Evolutionary conservation across 345 rosid genomes (phyloP), one percentile per base, ranked within the genome.

Genomic region (Lenwebbia sp.): DNA sequence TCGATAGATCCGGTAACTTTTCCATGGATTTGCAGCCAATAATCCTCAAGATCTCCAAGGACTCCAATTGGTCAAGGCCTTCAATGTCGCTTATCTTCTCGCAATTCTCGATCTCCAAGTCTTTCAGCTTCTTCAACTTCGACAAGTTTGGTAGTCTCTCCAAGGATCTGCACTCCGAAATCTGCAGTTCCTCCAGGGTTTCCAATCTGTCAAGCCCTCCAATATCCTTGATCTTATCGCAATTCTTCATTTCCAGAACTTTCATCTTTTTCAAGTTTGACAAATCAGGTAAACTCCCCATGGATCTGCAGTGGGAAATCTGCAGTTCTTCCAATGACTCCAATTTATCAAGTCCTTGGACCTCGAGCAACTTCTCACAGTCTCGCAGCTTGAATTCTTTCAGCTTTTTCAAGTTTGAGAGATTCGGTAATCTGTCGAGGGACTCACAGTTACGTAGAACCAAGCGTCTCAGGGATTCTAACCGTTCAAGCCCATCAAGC

Each of bases 321-420:
- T 84, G 84, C 83, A 87, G 51, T 50, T 87, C 84, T 76, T 87
- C 86, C 86, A 87, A 25, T 49, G 86, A 84, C n/a, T 12, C 88
- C 84, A 87, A 54, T 56, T 47, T 84, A 65, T 87, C 54, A 10
- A 87, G 86, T 6, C 88, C 88, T 52, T 15, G 76, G 51, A 87
- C 84, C 78, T 87, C 88, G 4, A 81, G 74, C 50, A 87, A 86
- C 75, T 83, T 83, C 81, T 87, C 78, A 81, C 88, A 87, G 78
- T 87, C 83, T 50, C 86, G 65, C 13, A 84, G 78, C 81, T 84
- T 74, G 30, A 84, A 75, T 47, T 75, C 86, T 49, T 84, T 84
- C 44, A 87, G 88, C 75, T 84, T 87, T 84, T 76, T 87, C 75
- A 87, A 56, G 83, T 84, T 87, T 13, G 88, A 84, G 76, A 87